Evolutionary conservation across 139 green algal species (phyloP).

Genomic region (Chara braunii): DNA sequence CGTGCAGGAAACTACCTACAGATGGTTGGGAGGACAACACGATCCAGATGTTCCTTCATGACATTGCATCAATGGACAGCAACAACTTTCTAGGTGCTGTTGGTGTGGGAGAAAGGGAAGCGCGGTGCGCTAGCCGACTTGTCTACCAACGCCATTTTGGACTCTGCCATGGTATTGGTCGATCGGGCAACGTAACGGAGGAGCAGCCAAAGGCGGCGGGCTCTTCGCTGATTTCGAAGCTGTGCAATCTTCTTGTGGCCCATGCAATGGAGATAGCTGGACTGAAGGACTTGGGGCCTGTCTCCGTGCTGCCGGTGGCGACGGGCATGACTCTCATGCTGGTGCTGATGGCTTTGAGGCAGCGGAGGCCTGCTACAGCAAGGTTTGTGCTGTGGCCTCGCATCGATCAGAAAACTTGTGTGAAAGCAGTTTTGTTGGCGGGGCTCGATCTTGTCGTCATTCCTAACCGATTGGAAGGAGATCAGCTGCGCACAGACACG

Average conservation of each 20-base stretch:
- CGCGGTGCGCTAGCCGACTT: conserved; percentile 62
- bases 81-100: conserved; percentile 92
- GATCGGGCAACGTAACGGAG: conserved; percentile 79
- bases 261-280: conserved; percentile 53
- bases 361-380: conserved; percentile 1
- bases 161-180: conserved; percentile 85
- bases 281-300: conserved; percentile 45
- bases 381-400: conserved; percentile 79
- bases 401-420: conserved; percentile 97
- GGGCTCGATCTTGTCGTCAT: conserved; percentile 64
- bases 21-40: conserved; percentile 76
- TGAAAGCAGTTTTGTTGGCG: conserved; percentile 77
- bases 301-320: conserved; percentile 76
- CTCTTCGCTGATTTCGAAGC: conserved; percentile 70
- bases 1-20: conserved; percentile 58
- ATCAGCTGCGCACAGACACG: conserved; percentile 76
- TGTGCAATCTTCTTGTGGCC: conserved; percentile 59
- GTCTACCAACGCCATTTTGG: conserved; percentile 66
- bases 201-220: conserved; percentile 90
- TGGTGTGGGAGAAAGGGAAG: conserved; percentile 89
- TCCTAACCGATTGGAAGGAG: conserved; percentile 21
- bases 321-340: conserved; percentile 87
- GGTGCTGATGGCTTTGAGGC: conserved; percentile 55
- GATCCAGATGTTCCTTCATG: conserved; percentile 81
- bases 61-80: conserved; percentile 82